Evolutionary conservation across 257 asterid species (phyloP).

Genomic region (Linderniella brevidens): DNA sequence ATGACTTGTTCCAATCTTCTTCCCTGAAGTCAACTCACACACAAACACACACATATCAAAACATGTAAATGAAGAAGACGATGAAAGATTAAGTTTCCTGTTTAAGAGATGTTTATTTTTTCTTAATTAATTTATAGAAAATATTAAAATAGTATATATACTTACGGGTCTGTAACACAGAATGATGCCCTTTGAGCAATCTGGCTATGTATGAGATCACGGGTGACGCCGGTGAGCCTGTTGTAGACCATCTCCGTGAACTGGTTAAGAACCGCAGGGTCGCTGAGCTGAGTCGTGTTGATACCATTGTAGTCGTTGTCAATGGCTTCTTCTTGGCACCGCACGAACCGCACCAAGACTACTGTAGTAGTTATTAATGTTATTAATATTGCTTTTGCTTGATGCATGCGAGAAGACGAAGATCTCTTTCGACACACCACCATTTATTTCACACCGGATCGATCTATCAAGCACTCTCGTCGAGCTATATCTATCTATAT

Average conservation of each 20-base stretch:
- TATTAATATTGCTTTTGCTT: no score
- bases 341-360: conserved; percentile 13
- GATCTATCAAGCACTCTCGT: no score
- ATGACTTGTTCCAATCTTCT: conserved; percentile 64
- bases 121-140: no score
- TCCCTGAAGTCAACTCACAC: conserved; percentile 22
- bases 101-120: no score
- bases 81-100: neutral
- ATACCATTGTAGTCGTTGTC: conserved; percentile 12
- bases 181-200: conserved; percentile 31
- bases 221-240: conserved; percentile 32
- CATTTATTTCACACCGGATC: no score
- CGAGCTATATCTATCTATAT: no score
- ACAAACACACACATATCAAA: neutral
- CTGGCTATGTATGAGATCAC: conserved; percentile 21
- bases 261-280: conserved; percentile 17
- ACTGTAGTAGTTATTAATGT: no score
- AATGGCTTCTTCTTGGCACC: conserved; percentile 26
- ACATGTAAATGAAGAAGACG: neutral
- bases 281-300: conserved; percentile 17
- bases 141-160: neutral
- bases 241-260: conserved; percentile 25
- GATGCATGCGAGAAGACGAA: no score
- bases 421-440: no score
- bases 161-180: conserved; percentile 54